phyloP scores from a whole-genome alignment of 2,329 filamentous ascomycete genomes.

The Cyclaneusma minus region DNA sequence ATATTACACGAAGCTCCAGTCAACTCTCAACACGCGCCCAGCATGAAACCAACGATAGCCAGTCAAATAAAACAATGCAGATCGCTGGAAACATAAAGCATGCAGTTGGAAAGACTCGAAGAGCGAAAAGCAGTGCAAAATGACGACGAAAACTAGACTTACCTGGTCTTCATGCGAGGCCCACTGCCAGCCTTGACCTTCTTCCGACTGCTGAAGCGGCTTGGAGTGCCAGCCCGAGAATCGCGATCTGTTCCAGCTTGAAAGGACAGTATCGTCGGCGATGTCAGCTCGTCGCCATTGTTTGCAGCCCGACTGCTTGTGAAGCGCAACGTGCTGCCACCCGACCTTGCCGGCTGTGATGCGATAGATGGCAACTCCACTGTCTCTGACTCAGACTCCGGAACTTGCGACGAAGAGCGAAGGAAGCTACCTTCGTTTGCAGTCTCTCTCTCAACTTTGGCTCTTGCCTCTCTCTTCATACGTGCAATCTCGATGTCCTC shows the following conservation, averaged over 20 bases:
- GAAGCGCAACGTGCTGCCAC: conserved; percentile 11
- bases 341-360: no score
- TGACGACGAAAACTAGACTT: conserved; percentile 24
- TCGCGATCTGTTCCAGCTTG: conserved; percentile 28
- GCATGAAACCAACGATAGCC: conserved; percentile 4
- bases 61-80: conserved; percentile 7
- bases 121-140: conserved; percentile 3
- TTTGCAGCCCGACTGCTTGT: conserved; percentile 9
- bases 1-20: no score
- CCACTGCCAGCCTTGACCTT: conserved; percentile 41
- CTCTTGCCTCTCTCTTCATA: conserved; percentile 1
- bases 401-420: conserved; percentile 8
- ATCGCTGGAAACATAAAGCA: conserved; percentile 1
- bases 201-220: conserved; percentile 35
- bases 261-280: conserved; percentile 34
- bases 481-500: conserved; percentile 2
- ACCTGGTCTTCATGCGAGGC: conserved; percentile 52
- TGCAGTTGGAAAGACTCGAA: conserved; percentile 2
- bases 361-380: conserved; percentile 11
- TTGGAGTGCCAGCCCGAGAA: conserved; percentile 46
- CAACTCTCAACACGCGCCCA: no score
- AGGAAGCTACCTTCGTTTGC: conserved; percentile 12
- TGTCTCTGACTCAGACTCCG: conserved; percentile 10
- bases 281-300: conserved; percentile 27
- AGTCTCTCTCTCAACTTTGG: conserved; percentile 1